A percentile compares a stretch with the other conserved stretches of the same genome.
phyloP scores from a whole-genome alignment of 2,329 filamentous ascomycete species.

The Grosmannia clavigera region DNA sequence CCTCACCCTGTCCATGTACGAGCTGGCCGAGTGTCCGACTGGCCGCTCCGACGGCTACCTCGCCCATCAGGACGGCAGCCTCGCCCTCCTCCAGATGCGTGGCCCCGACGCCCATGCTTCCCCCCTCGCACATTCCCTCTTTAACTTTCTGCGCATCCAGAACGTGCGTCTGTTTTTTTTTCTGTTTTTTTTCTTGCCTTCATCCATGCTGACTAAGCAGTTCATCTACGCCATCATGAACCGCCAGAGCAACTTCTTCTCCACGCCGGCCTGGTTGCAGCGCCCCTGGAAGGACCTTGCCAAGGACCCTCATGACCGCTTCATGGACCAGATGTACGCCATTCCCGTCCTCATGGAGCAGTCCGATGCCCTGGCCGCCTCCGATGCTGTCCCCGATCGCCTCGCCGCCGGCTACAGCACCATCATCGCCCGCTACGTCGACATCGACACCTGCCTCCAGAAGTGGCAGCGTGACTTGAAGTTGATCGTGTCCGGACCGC shows the following conservation, averaged over 20 bases:
- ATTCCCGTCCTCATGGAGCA: slow-evolving; percentile 9
- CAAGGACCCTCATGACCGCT: slow-evolving; percentile 13
- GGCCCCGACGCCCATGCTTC: slow-evolving; percentile 10
- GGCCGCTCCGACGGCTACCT: slow-evolving; percentile 7
- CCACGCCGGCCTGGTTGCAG: slow-evolving; percentile 9
- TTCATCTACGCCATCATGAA: slow-evolving; percentile 9
- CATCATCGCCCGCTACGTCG: slow-evolving; percentile 6
- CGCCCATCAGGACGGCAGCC: slow-evolving; percentile 12
- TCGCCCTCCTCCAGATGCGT: slow-evolving; percentile 13
- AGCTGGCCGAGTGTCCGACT: slow-evolving; percentile 13
- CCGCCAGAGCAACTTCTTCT: slow-evolving; percentile 10
- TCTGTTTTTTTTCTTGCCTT: too few relatives aligned
- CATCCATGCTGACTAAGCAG: background rate
- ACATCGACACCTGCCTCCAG: slow-evolving; percentile 4
- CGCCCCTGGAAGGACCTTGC: slow-evolving; percentile 8
- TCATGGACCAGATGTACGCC: slow-evolving; percentile 13
- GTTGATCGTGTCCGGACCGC: slow-evolving; percentile 8
- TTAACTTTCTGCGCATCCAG: slow-evolving; percentile 12
- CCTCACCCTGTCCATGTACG: slow-evolving; percentile 13
- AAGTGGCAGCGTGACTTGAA: slow-evolving; percentile 9
- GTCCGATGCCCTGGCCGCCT: slow-evolving; percentile 1
- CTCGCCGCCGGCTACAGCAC: background rate
- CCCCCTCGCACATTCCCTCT: slow-evolving; percentile 11
- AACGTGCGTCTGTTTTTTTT: slow-evolving; percentile 4
- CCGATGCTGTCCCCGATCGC: background rate